These are phyloP conservation scores for Funneliformis mosseae DNA, from an alignment of 192 early-diverging fungal genomes.

Conservation along the genomic window DNA sequence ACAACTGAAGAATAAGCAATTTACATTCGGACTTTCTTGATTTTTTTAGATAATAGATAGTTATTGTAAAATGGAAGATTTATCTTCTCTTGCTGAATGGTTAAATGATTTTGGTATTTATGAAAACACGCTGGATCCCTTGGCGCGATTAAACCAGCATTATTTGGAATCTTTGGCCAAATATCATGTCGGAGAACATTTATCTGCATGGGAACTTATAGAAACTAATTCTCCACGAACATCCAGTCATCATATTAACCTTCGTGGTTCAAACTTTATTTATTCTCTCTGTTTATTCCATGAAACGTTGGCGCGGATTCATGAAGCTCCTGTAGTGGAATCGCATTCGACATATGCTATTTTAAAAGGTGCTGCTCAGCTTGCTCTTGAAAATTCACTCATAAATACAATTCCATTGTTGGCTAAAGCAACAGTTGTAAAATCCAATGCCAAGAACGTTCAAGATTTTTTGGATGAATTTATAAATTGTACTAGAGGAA, in stretches of 20 bases:
- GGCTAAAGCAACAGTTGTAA: not conserved
- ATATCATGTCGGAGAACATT: not conserved
- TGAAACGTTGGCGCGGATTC: not conserved
- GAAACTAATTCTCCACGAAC: not conserved
- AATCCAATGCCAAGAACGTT: not conserved
- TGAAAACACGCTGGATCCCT: not conserved
- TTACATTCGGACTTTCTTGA: not conserved
- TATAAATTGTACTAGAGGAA: not conserved
- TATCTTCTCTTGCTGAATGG: constrained; percentile 28
- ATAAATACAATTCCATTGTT: constrained; percentile 1
- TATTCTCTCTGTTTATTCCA: not conserved
- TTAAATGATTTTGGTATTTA: not conserved
- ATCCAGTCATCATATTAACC: not conserved
- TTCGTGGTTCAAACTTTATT: constrained; percentile 3
- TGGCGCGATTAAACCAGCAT: constrained; percentile 5
- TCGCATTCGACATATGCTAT: not conserved
- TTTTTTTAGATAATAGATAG: constrained; percentile 25
- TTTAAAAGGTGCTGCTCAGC: not conserved
- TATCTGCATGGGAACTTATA: constrained; percentile 16
- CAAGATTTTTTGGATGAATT: constrained; percentile 1
- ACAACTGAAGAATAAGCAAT: not conserved
- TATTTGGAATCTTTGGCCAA: constrained; percentile 11
- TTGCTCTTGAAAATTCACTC: not conserved
- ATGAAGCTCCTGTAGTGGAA: not conserved
- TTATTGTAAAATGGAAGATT: constrained; percentile 26